Conservation (phyloP, 305 asterid genomes). For the Fraxinus angustifolia region DNA sequence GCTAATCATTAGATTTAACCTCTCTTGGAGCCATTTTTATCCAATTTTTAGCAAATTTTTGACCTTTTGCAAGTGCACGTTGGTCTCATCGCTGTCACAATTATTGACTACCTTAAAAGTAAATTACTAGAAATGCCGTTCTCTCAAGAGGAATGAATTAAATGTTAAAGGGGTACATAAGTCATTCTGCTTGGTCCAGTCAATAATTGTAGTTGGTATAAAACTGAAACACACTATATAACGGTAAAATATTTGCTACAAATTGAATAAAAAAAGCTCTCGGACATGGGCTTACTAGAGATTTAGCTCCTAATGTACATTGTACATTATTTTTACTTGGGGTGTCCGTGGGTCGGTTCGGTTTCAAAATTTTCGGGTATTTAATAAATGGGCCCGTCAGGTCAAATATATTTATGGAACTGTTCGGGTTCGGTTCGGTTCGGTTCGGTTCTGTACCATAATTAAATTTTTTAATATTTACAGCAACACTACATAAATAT, state of each 20-base stretch:
- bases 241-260: background rate
- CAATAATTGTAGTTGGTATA: background rate
- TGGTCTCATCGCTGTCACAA: background rate
- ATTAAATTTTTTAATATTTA: no score
- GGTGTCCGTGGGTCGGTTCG: no score
- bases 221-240: background rate
- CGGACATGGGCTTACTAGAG: background rate
- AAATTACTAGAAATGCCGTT: background rate
- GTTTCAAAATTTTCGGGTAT: no score
- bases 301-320: background rate
- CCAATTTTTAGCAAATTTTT: background rate
- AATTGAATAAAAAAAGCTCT: background rate
- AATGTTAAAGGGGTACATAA: background rate
- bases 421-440: no score
- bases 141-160: background rate
- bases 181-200: background rate
- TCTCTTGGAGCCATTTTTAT: background rate
- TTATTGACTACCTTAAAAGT: background rate
- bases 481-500: no score
- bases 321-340: background rate
- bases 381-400: no score
- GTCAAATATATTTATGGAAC: no score
- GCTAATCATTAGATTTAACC: background rate
- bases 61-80: background rate
- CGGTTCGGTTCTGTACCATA: no score